Conservation (phyloP, 129 eudicot species). For the Apium graveolens region DNA sequence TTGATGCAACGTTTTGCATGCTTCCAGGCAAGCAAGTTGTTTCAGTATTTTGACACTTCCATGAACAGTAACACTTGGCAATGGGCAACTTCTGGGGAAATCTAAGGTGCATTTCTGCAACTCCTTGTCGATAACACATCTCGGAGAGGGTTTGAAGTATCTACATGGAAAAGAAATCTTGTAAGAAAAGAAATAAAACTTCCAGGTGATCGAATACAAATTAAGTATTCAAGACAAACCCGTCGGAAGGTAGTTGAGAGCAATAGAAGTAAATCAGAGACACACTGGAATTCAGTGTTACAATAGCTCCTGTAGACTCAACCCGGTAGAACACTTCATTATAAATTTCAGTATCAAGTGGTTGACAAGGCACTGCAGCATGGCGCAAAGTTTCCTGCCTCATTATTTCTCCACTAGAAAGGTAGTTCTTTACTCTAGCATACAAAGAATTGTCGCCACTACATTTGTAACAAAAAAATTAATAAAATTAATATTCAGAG, state of each 20-base stretch:
- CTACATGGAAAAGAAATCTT: conserved; percentile 18
- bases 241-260: conserved; percentile 81
- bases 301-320: conserved; percentile 64
- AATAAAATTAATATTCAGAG: too few relatives aligned
- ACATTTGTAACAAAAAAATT: too few relatives aligned
- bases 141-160: conserved; percentile 81
- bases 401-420: conserved; percentile 58
- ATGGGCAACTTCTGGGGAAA: conserved; percentile 74
- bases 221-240: conserved; percentile 37
- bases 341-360: conserved; percentile 28
- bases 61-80: conserved; percentile 33
- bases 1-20: conserved; percentile 65
- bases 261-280: conserved; percentile 61
- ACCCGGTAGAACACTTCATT: conserved; percentile 44
- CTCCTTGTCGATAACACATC: conserved; percentile 39
- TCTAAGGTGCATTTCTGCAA: conserved; percentile 35
- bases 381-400: conserved; percentile 59
- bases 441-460: too few relatives aligned
- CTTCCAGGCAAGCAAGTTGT: conserved; percentile 77
- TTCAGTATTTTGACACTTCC: conserved; percentile 47
- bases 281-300: conserved; percentile 62
- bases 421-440: conserved; percentile 31
- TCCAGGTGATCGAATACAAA: not conserved
- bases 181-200: conserved; percentile 3
- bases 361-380: conserved; percentile 65